A percentile compares a stretch with the other conserved stretches of the same genome.
Conservation (phyloP, 1,284 basidiomycete species). For the Thelephora terrestris region DNA sequence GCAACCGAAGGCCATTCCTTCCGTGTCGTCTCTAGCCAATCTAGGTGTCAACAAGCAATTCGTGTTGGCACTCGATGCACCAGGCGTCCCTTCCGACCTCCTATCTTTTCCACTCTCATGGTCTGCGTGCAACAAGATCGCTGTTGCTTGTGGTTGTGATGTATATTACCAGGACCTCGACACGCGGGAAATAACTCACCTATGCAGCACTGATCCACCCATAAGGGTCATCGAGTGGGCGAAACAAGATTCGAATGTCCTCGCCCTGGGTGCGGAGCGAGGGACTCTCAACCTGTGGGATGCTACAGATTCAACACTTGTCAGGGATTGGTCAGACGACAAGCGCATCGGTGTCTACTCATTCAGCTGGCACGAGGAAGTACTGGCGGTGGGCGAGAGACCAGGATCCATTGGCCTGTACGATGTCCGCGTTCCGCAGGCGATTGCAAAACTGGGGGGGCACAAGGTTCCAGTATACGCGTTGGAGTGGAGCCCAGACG, state of each 20-base stretch:
- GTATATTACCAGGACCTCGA: conserved; percentile 40
- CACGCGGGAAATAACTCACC: conserved; percentile 32
- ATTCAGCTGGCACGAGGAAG: conserved; percentile 29
- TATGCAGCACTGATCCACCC: conserved; percentile 21
- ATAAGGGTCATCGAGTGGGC: conserved; percentile 33
- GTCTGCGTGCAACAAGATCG: conserved; percentile 34
- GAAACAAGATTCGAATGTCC: conserved; percentile 19
- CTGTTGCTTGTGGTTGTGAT: conserved; percentile 35
- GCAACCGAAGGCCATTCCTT: conserved; percentile 21
- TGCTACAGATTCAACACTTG: conserved; percentile 18
- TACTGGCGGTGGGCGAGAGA: conserved; percentile 31
- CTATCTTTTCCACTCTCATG: conserved; percentile 39
- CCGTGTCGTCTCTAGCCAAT: conserved; percentile 32
- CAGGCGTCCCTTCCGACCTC: conserved; percentile 34
- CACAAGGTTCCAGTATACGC: conserved; percentile 34
- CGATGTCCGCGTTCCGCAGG: conserved; percentile 25
- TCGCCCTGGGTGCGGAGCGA: conserved; percentile 29
- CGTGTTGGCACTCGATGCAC: conserved; percentile 38
- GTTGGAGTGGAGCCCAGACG: conserved; percentile 35
- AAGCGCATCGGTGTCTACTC: conserved; percentile 28
- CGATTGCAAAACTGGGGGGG: conserved; percentile 20
- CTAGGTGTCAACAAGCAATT: conserved; percentile 35
- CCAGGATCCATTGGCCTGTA: conserved; percentile 30
- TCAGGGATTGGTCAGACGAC: conserved; percentile 27
- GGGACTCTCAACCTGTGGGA: conserved; percentile 35